Evolutionary conservation across 2,329 filamentous ascomycete genomes (phyloP), one percentile per base, ranked within the genome.

Genomic region (Colletotrichum incanum): DNA sequence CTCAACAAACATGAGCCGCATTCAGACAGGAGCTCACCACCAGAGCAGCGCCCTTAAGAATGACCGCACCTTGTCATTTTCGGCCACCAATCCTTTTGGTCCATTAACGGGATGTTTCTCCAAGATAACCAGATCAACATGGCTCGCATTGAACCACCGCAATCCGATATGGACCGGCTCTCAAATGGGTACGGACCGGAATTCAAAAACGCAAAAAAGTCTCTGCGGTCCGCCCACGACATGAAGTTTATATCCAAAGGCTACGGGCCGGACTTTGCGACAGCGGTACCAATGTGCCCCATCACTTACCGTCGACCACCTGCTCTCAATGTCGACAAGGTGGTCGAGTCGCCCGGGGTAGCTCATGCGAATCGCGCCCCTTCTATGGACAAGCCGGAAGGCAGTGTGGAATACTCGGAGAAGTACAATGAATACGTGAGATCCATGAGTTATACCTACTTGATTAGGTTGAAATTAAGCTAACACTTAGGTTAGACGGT

Each of bases 401-500:
- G 68, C 11, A 71, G 68, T 1, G 26, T 56, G 14, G 64, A 58
- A 18, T 71, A 67, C 16, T 67, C 68, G 0, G 41, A 66, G 1
- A 62, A 43, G 9, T 63, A 67, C 12, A 28, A 55, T 0, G 58
- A 67, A 31, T 67, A 71, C 37, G 68, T 71, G n/a, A 71, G 63
- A 7, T 12, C 5, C 1, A 3, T 18, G 4, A 37, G 4, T 2
- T 5, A 31, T n/a, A 2, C 7, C 23, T 8, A 16, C 5, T 1
- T 39, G 11, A 20, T 11, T 16, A 14, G 9, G 18, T 16, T 45
- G 56, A 7, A 18, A 14, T 8, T 23, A n/a, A 26, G 8, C 37
- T 43, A 9, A 28, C 23, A 20, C 5, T 49, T 0, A 5, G 1
- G 14, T 2, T 14, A 78, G 77, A 80, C 79, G 4, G 78, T 79